Conservation (phyloP, 1,284 basidiomycete species). For the Microbotryum silenes-acaulis region DNA sequence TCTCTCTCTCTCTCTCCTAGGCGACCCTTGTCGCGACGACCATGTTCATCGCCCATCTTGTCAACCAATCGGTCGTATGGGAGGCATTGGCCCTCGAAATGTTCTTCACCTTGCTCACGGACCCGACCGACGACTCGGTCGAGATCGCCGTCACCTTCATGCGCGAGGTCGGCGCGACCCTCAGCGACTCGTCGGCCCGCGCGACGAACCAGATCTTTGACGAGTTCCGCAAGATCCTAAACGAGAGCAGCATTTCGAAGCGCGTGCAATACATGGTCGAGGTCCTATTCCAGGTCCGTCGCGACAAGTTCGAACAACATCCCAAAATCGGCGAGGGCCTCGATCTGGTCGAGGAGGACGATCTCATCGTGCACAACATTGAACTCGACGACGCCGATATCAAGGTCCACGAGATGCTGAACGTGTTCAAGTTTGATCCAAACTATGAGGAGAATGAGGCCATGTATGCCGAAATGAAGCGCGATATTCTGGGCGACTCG, state of each 20-base stretch:
- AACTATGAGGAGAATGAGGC: conserved; percentile 87
- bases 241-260: conserved; percentile 87
- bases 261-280: conserved; percentile 99
- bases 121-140: conserved; percentile 94
- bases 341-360: conserved; percentile 95
- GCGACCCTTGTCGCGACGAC: conserved; percentile 88
- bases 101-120: conserved; percentile 84
- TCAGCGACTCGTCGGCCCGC: conserved; percentile 87
- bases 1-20: conserved; percentile 42
- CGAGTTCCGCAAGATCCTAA: conserved; percentile 89
- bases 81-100: conserved; percentile 93
- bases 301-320: conserved; percentile 99
- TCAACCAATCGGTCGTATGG: conserved; percentile 90
- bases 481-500: conserved; percentile 75
- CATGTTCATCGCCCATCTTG: conserved; percentile 92
- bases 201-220: conserved; percentile 90
- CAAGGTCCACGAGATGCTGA: conserved; percentile 86
- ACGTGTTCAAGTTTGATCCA: conserved; percentile 92
- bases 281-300: conserved; percentile 93
- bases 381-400: conserved; percentile 78
- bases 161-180: conserved; percentile 92
- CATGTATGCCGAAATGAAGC: conserved; percentile 82
- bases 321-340: conserved; percentile 85
- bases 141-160: conserved; percentile 97
- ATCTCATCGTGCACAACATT: conserved; percentile 90